Base-by-base conservation (phyloP, 176 grass and related monocot genomes). In the Carex pumila region DNA sequence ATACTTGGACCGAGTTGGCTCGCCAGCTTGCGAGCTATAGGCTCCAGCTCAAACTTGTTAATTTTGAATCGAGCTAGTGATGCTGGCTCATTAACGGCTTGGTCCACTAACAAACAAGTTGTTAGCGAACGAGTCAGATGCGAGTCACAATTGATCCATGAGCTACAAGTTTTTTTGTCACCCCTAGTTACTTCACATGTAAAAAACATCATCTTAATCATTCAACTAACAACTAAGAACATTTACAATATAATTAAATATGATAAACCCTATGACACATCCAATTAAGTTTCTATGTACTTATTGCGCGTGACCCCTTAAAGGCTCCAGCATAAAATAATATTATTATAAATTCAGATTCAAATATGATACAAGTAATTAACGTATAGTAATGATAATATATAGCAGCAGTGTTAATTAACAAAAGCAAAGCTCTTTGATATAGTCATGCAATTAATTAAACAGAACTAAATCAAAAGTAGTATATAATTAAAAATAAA, bases 361-460 rank as follows among this genome's bases (percentile, higher is more conserved):
- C 47, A 32, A 55, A 76, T 77, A 56, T 56, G 18, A 29, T 47
- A 78, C 19, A 47, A 47, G 7, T 47, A 45, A 5, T 39, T 4
- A 39, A 39, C 37, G 37, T 45, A 83, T 25, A 67, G 1, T 3
- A 68, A 47, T 52, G 7, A 68, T 68, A 32, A 12, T 83, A 61
- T 64, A 53, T 82, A 65, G 65, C 79, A 65, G 57, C 29, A 39
- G 57, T 47, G 19, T 66, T 50, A 83, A 43, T 21, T 64, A 83
- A 45, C 61, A 83, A n/a, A 83, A 83, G 22, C 43, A 83, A 83
- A 83, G 64, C 41, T 65, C 62, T 12, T 66, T 32, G 14, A 73
- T 52, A 73, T 52, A 21, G 47, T 75, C 21, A 69, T 59, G 30
- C 47, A 79, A 17, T 31, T 36, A 61, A 62, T 22, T 32, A 81